Conservation (phyloP, 192 early-diverging fungal species). For the Backusella parvicylindrica region DNA sequence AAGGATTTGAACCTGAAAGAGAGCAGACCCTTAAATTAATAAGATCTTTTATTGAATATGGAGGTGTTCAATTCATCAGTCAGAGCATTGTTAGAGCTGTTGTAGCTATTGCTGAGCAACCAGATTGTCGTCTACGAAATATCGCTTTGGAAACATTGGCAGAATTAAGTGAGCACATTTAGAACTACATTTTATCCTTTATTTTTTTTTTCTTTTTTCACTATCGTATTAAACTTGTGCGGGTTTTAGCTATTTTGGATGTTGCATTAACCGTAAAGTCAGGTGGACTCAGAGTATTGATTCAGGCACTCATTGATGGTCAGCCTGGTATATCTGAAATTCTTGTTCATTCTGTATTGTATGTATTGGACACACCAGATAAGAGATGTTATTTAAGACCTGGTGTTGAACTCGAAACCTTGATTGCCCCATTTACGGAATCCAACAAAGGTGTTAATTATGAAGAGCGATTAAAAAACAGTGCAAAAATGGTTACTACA, state of each 20-base stretch:
- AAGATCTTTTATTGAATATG: conserved; percentile 62
- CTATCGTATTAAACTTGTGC: conserved; percentile 3
- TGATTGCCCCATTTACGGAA: conserved; percentile 80
- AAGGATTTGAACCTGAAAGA: conserved; percentile 64
- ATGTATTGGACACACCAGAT: conserved; percentile 68
- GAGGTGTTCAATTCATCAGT: conserved; percentile 56
- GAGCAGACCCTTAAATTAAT: conserved; percentile 78
- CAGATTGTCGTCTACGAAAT: conserved; percentile 70
- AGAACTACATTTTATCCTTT: too few species aligned
- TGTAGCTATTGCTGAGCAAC: conserved; percentile 74
- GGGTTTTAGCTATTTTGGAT: conserved; percentile 26
- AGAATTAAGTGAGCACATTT: conserved; percentile 62
- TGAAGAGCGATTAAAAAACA: conserved; percentile 64
- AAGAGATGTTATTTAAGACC: conserved; percentile 65
- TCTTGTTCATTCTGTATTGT: conserved; percentile 62
- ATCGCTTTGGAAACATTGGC: conserved; percentile 76
- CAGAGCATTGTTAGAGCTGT: conserved; percentile 66
- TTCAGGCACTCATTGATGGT: conserved; percentile 64
- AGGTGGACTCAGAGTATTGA: conserved; percentile 68
- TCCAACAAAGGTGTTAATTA: conserved; percentile 58
- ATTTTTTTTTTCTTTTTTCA: too few species aligned
- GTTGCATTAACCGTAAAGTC: conserved; percentile 48
- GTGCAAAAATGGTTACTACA: conserved; percentile 56
- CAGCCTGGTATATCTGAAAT: conserved; percentile 55
- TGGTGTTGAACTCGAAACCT: conserved; percentile 76